Base-by-base conservation (phyloP, 805 yeast species). In the Millerozyma miso region DNA sequence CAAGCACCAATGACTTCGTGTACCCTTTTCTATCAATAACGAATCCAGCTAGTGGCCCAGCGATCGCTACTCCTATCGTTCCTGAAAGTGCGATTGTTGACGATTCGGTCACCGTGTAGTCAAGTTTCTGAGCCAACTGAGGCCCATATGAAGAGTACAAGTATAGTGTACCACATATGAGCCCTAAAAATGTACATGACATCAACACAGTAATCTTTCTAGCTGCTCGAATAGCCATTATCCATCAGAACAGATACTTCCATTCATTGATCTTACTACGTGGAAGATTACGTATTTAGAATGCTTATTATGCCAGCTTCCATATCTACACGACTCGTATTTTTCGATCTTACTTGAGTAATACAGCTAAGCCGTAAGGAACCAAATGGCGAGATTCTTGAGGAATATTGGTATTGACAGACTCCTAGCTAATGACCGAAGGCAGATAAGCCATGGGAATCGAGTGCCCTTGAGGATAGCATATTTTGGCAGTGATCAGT, bases 121-220 rank as follows among this genome's bases (percentile, higher is more conserved):
- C 63, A 41, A 86, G 70, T 40, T 71, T 69, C 20, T 60, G 60
- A 1, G 89, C 86, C 42, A 85, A 69, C 57, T 86, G 93, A 0
- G 95, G 91, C 32, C 88, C 83, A 58, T 80, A 86, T 0, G 88
- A 86, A 6, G 87, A 80, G 62, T 81, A 86, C 37, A 85, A 65
- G 60, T 86, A 86, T 53, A 84, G 66, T 1, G 93, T 86, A 1
- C 95, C 95, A 51, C 87, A 79, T 14, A 76, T 75, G 38, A 82
- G 59, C 10, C 84, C 85, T 50, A 67, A 41, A 56, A 61, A 62
- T 14, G 67, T 62, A 42, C 67, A 59, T 12, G 65, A 60, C 29
- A 62, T 46, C 17, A 62, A 53, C 33, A 59, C 54, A 39, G 56
- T 48, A 23, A 49, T 57, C 40, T 57, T 57, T 37, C 51, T 49